Base-by-base conservation (phyloP, 441 rosid genomes). In the Populus hybrid region DNA sequence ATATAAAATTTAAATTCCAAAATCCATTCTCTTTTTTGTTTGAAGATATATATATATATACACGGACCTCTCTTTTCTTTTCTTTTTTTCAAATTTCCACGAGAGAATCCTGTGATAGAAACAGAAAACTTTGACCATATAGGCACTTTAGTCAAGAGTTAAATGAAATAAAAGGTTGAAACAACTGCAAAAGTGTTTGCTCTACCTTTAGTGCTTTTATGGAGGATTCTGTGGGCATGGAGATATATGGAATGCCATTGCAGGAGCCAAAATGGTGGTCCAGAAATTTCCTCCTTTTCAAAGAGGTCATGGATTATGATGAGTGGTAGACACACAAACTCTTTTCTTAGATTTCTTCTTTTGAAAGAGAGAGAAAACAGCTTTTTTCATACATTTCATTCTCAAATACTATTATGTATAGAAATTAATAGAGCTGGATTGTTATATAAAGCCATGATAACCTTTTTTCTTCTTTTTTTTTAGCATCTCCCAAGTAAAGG, bases 211-310 rank as follows among this genome's bases (percentile, higher is more conserved):
- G 72, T 71, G 73, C 74, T 50, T 79, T 74, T 79, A 24, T 68
- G 74, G 72, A 71, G 78, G 86, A 82, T 81, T 81, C 78, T 79
- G n/a, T 36, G 76, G 72, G 73, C 73, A 72, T 76, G 69, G 79
- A 76, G 77, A 76, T 7, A 35, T 6, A 35, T 80, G 71, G 75
- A 77, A 64, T 26, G 28, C 12, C 72, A 68, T 63, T 63, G 76
- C 35, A 76, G 81, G 29, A 65, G 67, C 72, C 66, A 69, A 28
- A 78, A 85, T 78, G 83, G 91, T 87, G 91, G 89, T 87, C 91
- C 91, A 74, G 29, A n/a, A 61, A 75, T 64, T 78, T 45, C 5
- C 16, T 71, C 76, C 81, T 82, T 87, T 81, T 81, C 80, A 81
- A 66, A 69, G 69, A 35, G 82, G 71, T 79, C 76, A 64, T 81